A percentile compares a stretch with the other conserved stretches of the same genome.
Conservation (phyloP, 257 asterid species). For the Capsicum chinense region DNA sequence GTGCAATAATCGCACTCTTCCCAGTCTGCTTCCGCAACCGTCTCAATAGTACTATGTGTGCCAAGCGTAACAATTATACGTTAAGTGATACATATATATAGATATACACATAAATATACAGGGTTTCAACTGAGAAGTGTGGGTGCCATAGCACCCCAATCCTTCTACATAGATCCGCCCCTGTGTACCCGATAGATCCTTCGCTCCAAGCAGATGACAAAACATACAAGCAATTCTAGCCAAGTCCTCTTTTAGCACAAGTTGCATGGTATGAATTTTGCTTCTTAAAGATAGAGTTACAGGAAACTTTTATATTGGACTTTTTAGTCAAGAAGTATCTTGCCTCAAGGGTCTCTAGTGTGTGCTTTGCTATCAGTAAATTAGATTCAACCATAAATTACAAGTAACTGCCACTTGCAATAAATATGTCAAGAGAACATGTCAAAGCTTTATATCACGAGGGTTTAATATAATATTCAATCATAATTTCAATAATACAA, state of each 20-base stretch:
- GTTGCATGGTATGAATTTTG: background rate
- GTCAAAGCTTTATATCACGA: background rate
- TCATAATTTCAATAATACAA: no score
- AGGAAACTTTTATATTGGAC: background rate
- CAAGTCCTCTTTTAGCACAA: background rate
- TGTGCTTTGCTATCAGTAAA: slow-evolving; percentile 2
- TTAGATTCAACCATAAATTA: background rate
- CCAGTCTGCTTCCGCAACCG: no score
- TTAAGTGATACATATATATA: no score
- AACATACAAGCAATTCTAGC: background rate
- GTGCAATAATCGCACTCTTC: no score
- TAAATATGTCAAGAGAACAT: background rate
- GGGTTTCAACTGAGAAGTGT: no score
- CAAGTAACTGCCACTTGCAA: background rate
- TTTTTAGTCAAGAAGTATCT: background rate
- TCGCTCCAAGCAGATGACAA: no score
- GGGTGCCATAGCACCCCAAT: no score
- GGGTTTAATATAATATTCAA: background rate
- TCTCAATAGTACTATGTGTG: no score
- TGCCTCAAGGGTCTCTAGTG: background rate
- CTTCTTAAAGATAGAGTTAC: background rate
- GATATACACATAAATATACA: no score
- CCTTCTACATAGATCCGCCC: no score
- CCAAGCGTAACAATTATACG: no score
- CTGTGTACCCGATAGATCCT: no score